Evolutionary conservation across 176 grass and related monocot species (phyloP).

Genomic region (Sorghum bicolor): DNA sequence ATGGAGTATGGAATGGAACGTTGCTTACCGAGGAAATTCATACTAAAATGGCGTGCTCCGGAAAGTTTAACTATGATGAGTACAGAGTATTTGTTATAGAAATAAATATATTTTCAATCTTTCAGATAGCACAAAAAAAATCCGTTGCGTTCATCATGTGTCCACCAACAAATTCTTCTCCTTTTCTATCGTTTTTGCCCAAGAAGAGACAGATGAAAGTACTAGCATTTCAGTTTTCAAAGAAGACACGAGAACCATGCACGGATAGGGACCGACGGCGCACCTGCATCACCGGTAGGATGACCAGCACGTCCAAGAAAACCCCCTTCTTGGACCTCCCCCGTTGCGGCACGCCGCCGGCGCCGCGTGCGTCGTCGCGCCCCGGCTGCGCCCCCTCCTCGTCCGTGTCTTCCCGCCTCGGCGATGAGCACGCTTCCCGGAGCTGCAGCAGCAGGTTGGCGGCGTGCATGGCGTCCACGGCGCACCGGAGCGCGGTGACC

Average conservation of each 20-base stretch:
- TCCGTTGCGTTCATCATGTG: background rate
- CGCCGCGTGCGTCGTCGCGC: background rate
- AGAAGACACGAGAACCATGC: background rate
- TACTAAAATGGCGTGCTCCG: background rate
- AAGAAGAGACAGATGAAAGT: background rate
- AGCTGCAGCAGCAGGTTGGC: conserved; percentile 29
- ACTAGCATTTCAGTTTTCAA: background rate
- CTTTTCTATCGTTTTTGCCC: background rate
- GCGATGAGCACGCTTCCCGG: background rate
- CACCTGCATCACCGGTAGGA: conserved; percentile 53
- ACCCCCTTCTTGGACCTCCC: background rate
- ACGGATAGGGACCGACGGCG: background rate
- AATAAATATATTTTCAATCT: too few species aligned
- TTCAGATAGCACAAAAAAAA: too few species aligned
- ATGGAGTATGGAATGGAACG: background rate
- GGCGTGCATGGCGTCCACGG: conserved; percentile 62
- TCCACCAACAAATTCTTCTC: background rate
- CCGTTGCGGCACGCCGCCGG: background rate
- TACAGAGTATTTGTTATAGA: background rate
- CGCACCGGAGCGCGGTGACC: conserved; percentile 75
- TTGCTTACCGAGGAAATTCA: background rate
- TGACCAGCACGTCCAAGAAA: conserved; percentile 36
- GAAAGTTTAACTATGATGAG: background rate
- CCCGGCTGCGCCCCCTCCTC: conserved; percentile 23
- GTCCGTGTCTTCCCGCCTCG: background rate